Evolutionary conservation across 1,284 basidiomycete genomes (phyloP), one percentile per base, ranked within the genome.

Genomic region (Cutaneotrichosporon sp.): DNA sequence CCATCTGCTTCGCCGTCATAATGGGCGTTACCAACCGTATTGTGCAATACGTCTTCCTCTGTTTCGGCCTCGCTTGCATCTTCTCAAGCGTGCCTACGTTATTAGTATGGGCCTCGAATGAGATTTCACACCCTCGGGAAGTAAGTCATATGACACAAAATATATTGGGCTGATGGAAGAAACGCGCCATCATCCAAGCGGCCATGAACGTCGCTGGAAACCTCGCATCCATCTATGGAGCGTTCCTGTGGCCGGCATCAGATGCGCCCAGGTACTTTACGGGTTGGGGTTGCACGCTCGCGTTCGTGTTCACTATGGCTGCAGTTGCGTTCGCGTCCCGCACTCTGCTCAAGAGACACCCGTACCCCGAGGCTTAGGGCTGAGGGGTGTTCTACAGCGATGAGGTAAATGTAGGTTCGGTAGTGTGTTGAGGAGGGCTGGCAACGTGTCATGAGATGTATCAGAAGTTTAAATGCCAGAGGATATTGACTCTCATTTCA

Each of bases 41-140:
- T 21, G 76, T 72, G 11, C 71, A 80, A 61, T 82, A 81, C 68
- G 76, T 73, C 26, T 76, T 81, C 65, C 73, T 82, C 9, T 81
- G 80, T 62, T 78, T 82, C 53, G 79, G 70, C 16, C 78, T 77
- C 31, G 80, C 72, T 2, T 72, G 72, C 21, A 76, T 81, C 52
- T 82, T 76, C 56, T 72, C 76, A 10, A 70, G 75, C 16, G 76
- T 76, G 32, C 80, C 79, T 6, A 69, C 80, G 52, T 70, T 73
- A 7, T 73, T 80, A 32, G 70, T 79, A 46, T 80, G 75, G 71
- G 65, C 72, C 18, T 68, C 70, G n/a, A 72, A 73, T 59, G 64
- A 75, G 38, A 68, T 77, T 46, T 66, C 69, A 6, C 70, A 67
- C 51, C 75, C 74, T 1, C 62, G 72, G 4, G 74, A 76, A 18